Evolutionary conservation across 148 eudicot species (phyloP), one percentile per base, ranked within the genome.

Genomic region (Cornus florida): DNA sequence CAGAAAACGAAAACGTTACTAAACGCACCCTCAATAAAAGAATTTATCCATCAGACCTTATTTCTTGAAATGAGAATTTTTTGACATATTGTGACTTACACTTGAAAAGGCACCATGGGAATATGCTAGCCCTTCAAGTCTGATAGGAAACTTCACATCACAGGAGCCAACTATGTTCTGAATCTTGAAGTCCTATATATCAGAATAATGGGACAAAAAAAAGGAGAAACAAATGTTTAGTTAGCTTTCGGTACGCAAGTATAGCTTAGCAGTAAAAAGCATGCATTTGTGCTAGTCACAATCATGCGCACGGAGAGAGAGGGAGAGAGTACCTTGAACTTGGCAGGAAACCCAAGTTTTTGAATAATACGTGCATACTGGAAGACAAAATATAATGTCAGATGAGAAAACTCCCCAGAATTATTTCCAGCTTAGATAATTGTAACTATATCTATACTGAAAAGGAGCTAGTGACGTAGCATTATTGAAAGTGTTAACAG

Each of bases 131-230:
- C 93, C 95, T 82, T 92, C 95, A 59, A 92, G 88, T 80, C 91
- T 84, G 35, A 92, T 92, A 57, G 91, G 93, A 69, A 92, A 92
- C 71, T 92, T 90, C 43, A 92, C 93, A 78, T 92, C 95, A 79
- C 95, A 92, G 11, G 95, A 92, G 57, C 91, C 91, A 16, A 92
- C 95, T 28, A 92, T 92, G 72, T 92, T 92, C 83, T 92, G 95
- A 71, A 91, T 91, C 84, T 92, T 92, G 73, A 92, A 92, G 81
- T 91, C 94, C 97, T 90, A 79, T 73, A 78, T 65, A 23, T 19
- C 67, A 43, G 17, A 19, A 69, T 16, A 73, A 69, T 0, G 56
- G 24, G 38, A 12, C 10, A 14, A 17, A 66, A 31, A 28, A 60
- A 10, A 19, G 6, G 2, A 23, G 10, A 33, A 35, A 10, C 2